Percentiles rank a stretch among this genome's conserved stretches.
Conservation (phyloP, 2,329 filamentous ascomycete genomes). For the Stagonosporopsis chrysanthemi region DNA sequence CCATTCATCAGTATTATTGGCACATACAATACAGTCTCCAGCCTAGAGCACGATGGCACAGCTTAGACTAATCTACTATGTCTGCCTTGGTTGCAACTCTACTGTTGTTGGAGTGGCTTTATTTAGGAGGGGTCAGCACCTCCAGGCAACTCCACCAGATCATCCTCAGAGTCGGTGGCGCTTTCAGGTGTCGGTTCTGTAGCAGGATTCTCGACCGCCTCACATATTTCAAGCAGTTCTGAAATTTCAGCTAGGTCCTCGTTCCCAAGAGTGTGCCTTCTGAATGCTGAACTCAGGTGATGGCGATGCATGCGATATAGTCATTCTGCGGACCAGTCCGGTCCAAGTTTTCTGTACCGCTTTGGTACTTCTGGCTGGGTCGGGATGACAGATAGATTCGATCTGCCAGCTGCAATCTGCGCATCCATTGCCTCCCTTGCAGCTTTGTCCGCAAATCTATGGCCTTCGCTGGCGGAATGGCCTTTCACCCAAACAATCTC, state of each 20-base stretch:
- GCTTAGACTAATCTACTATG: too few species aligned
- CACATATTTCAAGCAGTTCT: neutral
- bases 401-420: neutral
- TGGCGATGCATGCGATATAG: neutral
- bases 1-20: too few species aligned
- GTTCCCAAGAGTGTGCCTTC: too few species aligned
- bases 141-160: too few species aligned
- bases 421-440: neutral
- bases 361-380: neutral
- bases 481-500: conserved; percentile 27
- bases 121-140: too few species aligned
- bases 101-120: too few species aligned
- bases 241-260: neutral
- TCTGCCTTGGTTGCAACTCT: too few species aligned
- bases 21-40: too few species aligned
- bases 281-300: too few species aligned
- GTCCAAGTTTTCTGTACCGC: neutral
- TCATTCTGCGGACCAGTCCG: conserved; percentile 14
- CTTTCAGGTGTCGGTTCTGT: neutral
- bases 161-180: too few species aligned
- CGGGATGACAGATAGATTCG: neutral
- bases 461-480: conserved; percentile 10
- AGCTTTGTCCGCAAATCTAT: conserved; percentile 10
- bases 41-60: too few species aligned
- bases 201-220: neutral